phyloP scores from a whole-genome alignment of 148 eudicot species.

The Nepenthes gracilis region DNA sequence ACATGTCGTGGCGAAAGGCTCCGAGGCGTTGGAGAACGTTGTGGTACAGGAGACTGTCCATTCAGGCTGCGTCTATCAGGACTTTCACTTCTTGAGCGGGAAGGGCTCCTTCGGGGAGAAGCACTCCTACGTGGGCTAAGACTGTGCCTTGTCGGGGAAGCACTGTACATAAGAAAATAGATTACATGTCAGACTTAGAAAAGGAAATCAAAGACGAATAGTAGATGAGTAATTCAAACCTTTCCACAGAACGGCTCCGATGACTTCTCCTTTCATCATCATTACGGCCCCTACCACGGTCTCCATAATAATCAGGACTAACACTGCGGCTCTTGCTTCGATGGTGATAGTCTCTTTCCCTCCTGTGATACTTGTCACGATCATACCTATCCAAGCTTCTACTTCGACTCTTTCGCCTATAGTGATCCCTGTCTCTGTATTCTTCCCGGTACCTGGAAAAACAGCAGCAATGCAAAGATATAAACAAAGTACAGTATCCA shows the following conservation, averaged over 20 bases:
- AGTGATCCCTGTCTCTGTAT: slow-evolving; percentile 37
- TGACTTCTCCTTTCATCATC: slow-evolving; percentile 45
- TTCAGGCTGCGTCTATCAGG: slow-evolving; percentile 15
- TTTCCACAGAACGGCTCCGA: slow-evolving; percentile 52
- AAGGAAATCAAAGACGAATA: not conserved
- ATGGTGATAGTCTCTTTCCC: slow-evolving; percentile 44
- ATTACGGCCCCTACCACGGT: slow-evolving; percentile 60
- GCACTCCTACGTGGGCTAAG: slow-evolving; percentile 52
- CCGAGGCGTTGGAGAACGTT: slow-evolving; percentile 20
- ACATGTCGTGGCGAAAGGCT: slow-evolving; percentile 21
- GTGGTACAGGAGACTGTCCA: slow-evolving; percentile 24
- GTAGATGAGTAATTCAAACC: slow-evolving; percentile 11
- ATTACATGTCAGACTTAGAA: not conserved
- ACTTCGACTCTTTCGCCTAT: slow-evolving; percentile 59
- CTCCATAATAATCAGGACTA: slow-evolving; percentile 50
- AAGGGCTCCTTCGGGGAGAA: slow-evolving; percentile 37
- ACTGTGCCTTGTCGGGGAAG: slow-evolving; percentile 56
- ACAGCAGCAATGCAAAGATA: not conserved
- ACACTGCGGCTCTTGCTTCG: slow-evolving; percentile 62
- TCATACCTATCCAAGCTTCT: slow-evolving; percentile 62
- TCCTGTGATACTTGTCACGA: slow-evolving; percentile 51
- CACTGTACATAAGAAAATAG: slow-evolving; percentile 24
- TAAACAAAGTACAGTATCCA: not conserved
- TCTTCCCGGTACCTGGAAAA: slow-evolving; percentile 43
- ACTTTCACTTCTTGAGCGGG: slow-evolving; percentile 27